Evolutionary conservation across 768 basidiomycete genomes (phyloP), one percentile per base, ranked within the genome.

Genomic region (Psilocybe cyanescens): DNA sequence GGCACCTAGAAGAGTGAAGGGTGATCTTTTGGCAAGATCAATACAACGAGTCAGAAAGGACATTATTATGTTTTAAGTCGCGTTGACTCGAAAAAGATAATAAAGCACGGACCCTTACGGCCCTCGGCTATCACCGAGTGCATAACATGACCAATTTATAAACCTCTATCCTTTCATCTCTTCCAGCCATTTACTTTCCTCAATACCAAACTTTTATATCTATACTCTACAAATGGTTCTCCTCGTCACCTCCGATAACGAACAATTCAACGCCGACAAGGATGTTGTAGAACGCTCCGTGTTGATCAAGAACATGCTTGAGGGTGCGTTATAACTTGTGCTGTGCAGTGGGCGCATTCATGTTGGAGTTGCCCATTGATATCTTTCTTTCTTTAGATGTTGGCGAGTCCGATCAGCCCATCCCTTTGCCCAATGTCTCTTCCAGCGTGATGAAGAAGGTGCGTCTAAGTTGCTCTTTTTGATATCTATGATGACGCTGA

Each of bases 281-380:
- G 92, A 95, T 59, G 93, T 99, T 59, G 94, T 94, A 58, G 93
- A 96, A 80, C 92, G 97, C 75, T 91, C 88, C 64, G 95, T 97
- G 8, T 86, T 99, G 69, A 97, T 99, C 78, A 97, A 97, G 84
- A 97, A 97, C 83, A 98, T 99, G 97, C 91, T 99, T 56, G 97
- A 99, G 79, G 97, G 97, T 74, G 29, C 17, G 73, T 94, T 59
- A 44, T 80, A 69, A 53, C 58, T 54, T 55, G 62, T 52, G 33
- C 58, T 50, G 50, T 28, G 33, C 46, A 24, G 33, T 58, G 51
- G 48, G 59, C 53, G 65, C 60, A 30, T 53, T 53, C 44, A 54
- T 57, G 57, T 47, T 47, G 59, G 62, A 57, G 41, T 37, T 59
- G 11, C 59, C 33, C 63, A 51, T 55, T 64, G 62, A 56, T 62